These are phyloP conservation scores for Dacryopinax primogenitus DNA, from an alignment of 768 basidiomycete species.

Conservation along the genomic window DNA sequence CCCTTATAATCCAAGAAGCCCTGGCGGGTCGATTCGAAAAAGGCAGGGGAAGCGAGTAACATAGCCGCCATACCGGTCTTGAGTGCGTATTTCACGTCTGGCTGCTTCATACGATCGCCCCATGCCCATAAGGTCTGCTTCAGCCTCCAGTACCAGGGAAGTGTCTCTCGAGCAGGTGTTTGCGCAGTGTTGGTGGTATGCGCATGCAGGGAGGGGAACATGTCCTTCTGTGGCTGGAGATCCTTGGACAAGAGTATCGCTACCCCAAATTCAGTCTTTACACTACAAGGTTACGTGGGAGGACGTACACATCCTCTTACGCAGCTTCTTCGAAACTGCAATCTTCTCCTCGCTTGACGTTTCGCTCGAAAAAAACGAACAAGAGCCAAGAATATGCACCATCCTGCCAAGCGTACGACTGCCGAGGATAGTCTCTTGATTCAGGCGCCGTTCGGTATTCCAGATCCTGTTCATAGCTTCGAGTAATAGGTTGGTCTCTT, in stretches of 20 bases:
- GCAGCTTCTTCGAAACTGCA: constrained; percentile 16
- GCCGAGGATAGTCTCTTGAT: neutral
- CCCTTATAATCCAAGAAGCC: constrained; percentile 72
- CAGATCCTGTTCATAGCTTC: constrained; percentile 76
- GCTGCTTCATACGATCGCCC: constrained; percentile 49
- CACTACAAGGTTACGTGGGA: neutral
- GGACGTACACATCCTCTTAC: constrained; percentile 24
- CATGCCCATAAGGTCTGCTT: constrained; percentile 64
- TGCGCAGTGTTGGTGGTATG: constrained; percentile 80
- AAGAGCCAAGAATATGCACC: neutral
- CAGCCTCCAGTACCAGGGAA: constrained; percentile 49
- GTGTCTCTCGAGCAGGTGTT: constrained; percentile 49
- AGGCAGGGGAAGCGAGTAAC: constrained; percentile 75
- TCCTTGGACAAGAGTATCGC: constrained; percentile 28
- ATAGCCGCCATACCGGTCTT: constrained; percentile 60
- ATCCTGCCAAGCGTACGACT: constrained; percentile 11
- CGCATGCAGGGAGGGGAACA: constrained; percentile 66
- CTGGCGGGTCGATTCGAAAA: constrained; percentile 64
- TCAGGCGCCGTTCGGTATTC: constrained; percentile 39
- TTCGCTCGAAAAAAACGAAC: neutral
- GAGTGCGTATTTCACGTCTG: constrained; percentile 73
- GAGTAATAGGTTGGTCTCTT: constrained; percentile 66
- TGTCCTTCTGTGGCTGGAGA: constrained; percentile 20
- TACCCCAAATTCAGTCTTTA: constrained; percentile 7
- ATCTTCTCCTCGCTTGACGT: neutral